phyloP scores from a whole-genome alignment of 2,329 filamentous ascomycete genomes.

The Shiraia sp. region DNA sequence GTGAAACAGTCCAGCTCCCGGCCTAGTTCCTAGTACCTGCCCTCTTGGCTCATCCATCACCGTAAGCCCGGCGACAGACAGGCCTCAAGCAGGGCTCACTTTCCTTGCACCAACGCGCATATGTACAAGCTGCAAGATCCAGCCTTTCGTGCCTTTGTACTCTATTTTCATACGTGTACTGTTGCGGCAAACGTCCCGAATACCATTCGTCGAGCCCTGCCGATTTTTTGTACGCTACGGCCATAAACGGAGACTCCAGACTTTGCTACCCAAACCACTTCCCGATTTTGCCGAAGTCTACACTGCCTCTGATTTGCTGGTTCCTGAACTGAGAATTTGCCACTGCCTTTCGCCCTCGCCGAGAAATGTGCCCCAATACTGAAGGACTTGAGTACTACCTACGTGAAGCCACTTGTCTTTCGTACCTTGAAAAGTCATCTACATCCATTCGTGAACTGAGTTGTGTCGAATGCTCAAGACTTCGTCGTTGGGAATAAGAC shows the following conservation, averaged over 20 bases:
- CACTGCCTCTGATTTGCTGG: constrained; percentile 11
- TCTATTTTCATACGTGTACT: background rate
- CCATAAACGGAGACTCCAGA: constrained; percentile 31
- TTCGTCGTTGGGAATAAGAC: too few relatives aligned
- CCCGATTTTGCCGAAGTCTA: constrained; percentile 25
- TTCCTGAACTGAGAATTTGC: background rate
- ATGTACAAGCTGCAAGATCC: background rate
- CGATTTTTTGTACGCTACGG: constrained; percentile 25
- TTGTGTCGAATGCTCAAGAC: too few relatives aligned
- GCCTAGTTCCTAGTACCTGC: background rate
- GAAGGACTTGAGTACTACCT: too few relatives aligned
- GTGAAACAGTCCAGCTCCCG: background rate
- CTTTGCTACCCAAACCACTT: constrained; percentile 19
- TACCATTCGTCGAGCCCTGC: constrained; percentile 18
- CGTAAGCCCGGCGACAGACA: too few relatives aligned
- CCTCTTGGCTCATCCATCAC: constrained; percentile 2
- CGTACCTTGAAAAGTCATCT: background rate
- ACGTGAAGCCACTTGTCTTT: background rate
- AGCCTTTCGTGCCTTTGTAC: background rate
- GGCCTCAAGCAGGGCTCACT: background rate
- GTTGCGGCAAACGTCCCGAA: constrained; percentile 13
- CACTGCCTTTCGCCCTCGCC: too few relatives aligned
- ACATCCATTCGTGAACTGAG: constrained; percentile 4
- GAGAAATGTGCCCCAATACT: too few relatives aligned
- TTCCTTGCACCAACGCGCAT: background rate